phyloP scores from a whole-genome alignment of 2,329 filamentous ascomycete genomes.

The Ilyonectria sp. region DNA sequence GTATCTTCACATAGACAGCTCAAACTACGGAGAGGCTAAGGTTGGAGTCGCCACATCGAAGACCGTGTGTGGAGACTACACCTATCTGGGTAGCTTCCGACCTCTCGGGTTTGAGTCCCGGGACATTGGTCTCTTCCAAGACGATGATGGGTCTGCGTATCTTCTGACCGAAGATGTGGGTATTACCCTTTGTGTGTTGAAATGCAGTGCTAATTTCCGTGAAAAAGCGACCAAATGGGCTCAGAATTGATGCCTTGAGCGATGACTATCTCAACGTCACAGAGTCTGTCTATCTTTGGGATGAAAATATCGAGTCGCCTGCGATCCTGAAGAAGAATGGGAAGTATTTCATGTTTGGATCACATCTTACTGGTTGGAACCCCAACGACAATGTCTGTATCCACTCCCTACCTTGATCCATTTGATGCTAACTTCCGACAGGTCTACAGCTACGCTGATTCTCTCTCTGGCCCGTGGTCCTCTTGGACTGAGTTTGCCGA shows the following conservation, averaged over 20 bases:
- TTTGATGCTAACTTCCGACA: constrained; percentile 17
- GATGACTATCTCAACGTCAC: constrained; percentile 70
- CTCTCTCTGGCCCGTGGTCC: constrained; percentile 73
- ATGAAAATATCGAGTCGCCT: constrained; percentile 72
- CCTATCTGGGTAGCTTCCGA: constrained; percentile 53
- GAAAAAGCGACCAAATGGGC: constrained; percentile 66
- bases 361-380: constrained; percentile 69
- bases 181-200: neutral
- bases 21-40: constrained; percentile 74
- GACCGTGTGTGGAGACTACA: constrained; percentile 73
- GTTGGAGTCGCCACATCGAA: constrained; percentile 74
- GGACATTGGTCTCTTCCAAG: constrained; percentile 74
- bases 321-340: constrained; percentile 73
- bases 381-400: constrained; percentile 72
- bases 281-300: constrained; percentile 66
- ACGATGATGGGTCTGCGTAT: constrained; percentile 73
- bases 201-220: neutral
- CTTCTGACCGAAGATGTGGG: constrained; percentile 74
- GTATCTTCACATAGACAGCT: constrained; percentile 77
- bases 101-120: constrained; percentile 59
- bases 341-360: constrained; percentile 77
- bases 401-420: accelerated
- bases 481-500: constrained; percentile 72
- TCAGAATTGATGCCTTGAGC: constrained; percentile 70
- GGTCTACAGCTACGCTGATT: constrained; percentile 71